Evolutionary conservation across 306 rosid genomes (phyloP).

Genomic region (Citrullus amarus): DNA sequence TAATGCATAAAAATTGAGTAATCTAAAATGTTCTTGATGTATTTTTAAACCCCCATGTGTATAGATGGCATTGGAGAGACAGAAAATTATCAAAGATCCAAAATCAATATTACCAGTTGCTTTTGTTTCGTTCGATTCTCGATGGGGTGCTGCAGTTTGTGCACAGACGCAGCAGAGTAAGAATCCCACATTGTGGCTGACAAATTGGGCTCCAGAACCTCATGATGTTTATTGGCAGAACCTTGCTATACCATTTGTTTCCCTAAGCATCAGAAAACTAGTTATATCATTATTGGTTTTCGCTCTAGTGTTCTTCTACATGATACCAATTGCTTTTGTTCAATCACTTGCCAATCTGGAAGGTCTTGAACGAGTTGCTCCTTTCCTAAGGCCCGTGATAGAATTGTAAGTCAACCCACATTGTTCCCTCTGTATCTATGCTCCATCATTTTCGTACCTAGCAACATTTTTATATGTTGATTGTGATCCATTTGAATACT

Average conservation of each 20-base stretch:
- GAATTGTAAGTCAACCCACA: conserved; percentile 59
- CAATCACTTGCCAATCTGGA: conserved; percentile 98
- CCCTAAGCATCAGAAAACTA: conserved; percentile 63
- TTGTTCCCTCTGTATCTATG: background rate
- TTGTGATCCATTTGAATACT: background rate
- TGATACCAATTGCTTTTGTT: conserved; percentile 96
- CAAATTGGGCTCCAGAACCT: conserved; percentile 98
- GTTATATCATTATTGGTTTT: conserved; percentile 55
- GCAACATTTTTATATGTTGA: background rate
- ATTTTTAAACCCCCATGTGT: conserved; percentile 1
- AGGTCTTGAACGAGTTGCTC: conserved; percentile 96
- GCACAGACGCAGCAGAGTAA: conserved; percentile 95
- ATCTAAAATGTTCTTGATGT: background rate
- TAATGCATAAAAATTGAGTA: background rate
- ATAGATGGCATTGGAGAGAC: conserved; percentile 70
- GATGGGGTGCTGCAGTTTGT: conserved; percentile 97
- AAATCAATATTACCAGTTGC: conserved; percentile 73
- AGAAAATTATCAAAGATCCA: conserved; percentile 66
- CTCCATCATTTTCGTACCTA: background rate
- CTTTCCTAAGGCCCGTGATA: conserved; percentile 84
- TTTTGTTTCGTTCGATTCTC: conserved; percentile 76
- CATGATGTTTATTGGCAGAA: conserved; percentile 78
- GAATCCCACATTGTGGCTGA: conserved; percentile 85
- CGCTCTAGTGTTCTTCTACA: conserved; percentile 92
- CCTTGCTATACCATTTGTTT: conserved; percentile 88